Base-by-base conservation (phyloP, 1,139 yeast species). In the Scheffersomyces stambukii region DNA sequence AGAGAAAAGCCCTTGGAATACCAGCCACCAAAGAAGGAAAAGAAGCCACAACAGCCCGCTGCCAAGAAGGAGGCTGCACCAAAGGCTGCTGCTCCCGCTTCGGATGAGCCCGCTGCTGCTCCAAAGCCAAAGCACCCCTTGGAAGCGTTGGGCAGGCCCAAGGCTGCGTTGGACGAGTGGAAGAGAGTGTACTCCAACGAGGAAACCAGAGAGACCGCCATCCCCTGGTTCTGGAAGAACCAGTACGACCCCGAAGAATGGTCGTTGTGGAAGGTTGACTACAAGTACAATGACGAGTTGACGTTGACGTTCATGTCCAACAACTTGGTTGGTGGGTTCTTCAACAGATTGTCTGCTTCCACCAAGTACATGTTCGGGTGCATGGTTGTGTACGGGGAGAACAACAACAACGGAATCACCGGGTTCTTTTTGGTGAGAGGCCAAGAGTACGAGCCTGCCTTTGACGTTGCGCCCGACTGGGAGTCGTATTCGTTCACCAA, bases 381-480 rank as follows among this genome's bases (percentile, higher is more conserved):
- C 59, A 64, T 81, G 69, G 95, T 86, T 53, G 97, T 91, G 48
- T 89, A 85, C 70, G 98, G 98, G 67, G 96, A 84, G 73, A 86
- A 88, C 88, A 89, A 88, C 83, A 75, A 82, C 80, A 91, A 89
- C 71, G 96, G 97, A 74, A 89, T 91, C 60, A 71, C 85, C 50
- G 96, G 96, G 73, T 95, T 82, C 59, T 81, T 91, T 74, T 66
- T 91, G 55, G 81, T 91, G 56, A 85, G 97, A 71, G 99, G 99
- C 55, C 88, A 91, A 66, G 96, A 91, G 43, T 67, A 53, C 57
- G 75, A 47, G 36, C 95, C 96, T 59, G 98, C 96, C 43, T 88
- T 91, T 56, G 84, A 91, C 46, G 97, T 91, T 62, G 99, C 98
- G 56, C 97, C 99, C 66, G 99, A 91, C 70, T 88, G 95, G 95